Evolutionary conservation across 73 alveolate species (phyloP), one percentile per base, ranked within the genome.

Genomic region (Tetrahymena malaccensis): DNA sequence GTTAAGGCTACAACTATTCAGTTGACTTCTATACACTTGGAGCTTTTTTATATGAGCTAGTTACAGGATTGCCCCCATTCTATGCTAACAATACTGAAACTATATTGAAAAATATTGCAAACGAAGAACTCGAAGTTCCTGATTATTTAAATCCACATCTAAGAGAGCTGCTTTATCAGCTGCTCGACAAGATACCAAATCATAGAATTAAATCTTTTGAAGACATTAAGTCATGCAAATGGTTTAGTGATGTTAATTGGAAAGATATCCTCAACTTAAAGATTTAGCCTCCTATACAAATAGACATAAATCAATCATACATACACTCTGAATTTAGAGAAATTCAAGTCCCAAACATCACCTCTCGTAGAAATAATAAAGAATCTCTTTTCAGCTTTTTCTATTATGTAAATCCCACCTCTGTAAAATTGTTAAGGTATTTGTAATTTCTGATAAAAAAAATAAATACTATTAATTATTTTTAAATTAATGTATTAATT

Each of bases 11-110:
- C 93, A 94, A 96, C 55, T 57, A 93, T 12, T 94, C 97, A 85
- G 97, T 97, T 4, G 99, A 97, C 55, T 97, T 96, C 85, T 97
- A 97, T 70, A 85, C 96, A 12, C 94, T 97, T 85, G 99, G 99
- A 5, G 94, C 97, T 10, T 93, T 97, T 35, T 89, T 97, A 50
- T 96, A 97, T 93, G 99, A 97, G 43, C 85, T 97, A 95, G 95
- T 97, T 1, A 84, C 93, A 8, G 99, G 99, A 34, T 84, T 97
- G 16, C 99, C 99, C 15, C 99, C 99, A 9, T 97, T 96, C 94
- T 97, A 97, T 84, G 96, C 97, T n/a, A 85, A 97, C 35, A 95
- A 97, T 70, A 96, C 96, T 22, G 95, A 96, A 34, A 94, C 95
- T 10, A 96, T 97, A 94, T 96, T 94, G 83, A 57, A 84, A 27